Evolutionary conservation across 176 grass and related monocot species (phyloP), one percentile per base, ranked within the genome.

Genomic region (Triticum dicoccoides): DNA sequence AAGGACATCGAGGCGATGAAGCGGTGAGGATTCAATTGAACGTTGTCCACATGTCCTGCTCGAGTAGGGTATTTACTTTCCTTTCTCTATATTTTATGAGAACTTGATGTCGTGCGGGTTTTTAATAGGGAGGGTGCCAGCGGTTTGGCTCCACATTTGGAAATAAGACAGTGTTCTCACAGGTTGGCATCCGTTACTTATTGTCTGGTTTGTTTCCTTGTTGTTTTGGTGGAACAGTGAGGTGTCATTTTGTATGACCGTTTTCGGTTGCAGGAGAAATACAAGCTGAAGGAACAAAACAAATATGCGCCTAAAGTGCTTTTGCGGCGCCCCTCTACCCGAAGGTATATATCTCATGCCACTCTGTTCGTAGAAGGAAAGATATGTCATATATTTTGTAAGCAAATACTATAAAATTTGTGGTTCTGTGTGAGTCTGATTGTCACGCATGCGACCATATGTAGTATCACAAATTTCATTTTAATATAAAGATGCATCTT

Each of bases 221-320:
- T 20, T 68, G 2, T 59, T 76, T 45, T 45, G 21, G 71, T 73
- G 62, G 29, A 52, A 54, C 30, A 61, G 3, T 21, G 29, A 35
- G 13, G 65, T 34, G 64, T 82, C 65, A 85, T 82, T 76, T 76
- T 1, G 5, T 83, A 69, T 5, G 25, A 61, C 14, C 6, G 56
- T 30, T 34, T 67, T 42, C 20, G 13, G 18, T 61, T 88, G 68
- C 82, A 98, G 96, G 93, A 98, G 88, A 98, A 98, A 85, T 98
- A 98, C 88, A 98, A 96, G 76, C 77, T 92, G 37, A 98, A 98
- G 83, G 96, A 98, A 91, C 97, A 98, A 70, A 98, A 98, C 88
- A 98, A 98, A 86, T 94, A 98, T 49, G 97, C 92, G 9, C 94
- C 93, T 47, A 98, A 98, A 82, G 97, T 98, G 67, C 96, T 98